These are phyloP conservation scores for Nasturtium officinale DNA, from an alignment of 345 rosid species.

Conservation along the genomic window DNA sequence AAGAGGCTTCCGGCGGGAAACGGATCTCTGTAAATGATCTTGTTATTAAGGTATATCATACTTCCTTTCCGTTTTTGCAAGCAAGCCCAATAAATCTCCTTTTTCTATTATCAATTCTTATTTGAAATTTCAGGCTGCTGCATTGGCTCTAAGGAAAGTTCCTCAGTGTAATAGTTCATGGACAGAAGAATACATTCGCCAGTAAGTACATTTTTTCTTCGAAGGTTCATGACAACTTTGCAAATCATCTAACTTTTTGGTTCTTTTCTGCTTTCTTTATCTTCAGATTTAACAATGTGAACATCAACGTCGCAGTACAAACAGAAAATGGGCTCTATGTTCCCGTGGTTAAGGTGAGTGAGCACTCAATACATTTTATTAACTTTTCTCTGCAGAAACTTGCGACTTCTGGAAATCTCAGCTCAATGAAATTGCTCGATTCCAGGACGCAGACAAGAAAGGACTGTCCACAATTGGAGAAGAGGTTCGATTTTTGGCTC, in stretches of 20 bases:
- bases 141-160: slow-evolving; percentile 86
- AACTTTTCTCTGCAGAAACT: slow-evolving; percentile 1
- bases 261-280: slow-evolving; percentile 20
- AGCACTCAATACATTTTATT: not conserved
- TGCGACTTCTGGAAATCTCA: not conserved
- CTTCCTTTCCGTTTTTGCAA: slow-evolving; percentile 7
- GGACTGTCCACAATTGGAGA: slow-evolving; percentile 74
- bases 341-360: slow-evolving; percentile 77
- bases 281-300: slow-evolving; percentile 72
- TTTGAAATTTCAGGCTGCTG: slow-evolving; percentile 77
- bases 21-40: slow-evolving; percentile 86
- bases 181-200: slow-evolving; percentile 90
- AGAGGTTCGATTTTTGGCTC: slow-evolving; percentile 79
- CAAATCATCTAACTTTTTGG: slow-evolving; percentile 8
- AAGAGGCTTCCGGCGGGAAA: slow-evolving; percentile 86
- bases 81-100: not conserved
- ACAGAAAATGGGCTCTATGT: slow-evolving; percentile 90
- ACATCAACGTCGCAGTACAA: slow-evolving; percentile 86
- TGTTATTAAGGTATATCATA: slow-evolving; percentile 73
- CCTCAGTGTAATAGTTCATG: slow-evolving; percentile 99
- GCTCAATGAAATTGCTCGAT: slow-evolving; percentile 18
- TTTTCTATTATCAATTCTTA: not conserved
- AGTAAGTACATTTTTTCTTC: slow-evolving; percentile 57
- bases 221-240: not conserved
- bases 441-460: slow-evolving; percentile 86